These are phyloP conservation scores for Aspergillus luchuensis DNA, from an alignment of 2,329 filamentous ascomycete genomes.

Conservation along the genomic window DNA sequence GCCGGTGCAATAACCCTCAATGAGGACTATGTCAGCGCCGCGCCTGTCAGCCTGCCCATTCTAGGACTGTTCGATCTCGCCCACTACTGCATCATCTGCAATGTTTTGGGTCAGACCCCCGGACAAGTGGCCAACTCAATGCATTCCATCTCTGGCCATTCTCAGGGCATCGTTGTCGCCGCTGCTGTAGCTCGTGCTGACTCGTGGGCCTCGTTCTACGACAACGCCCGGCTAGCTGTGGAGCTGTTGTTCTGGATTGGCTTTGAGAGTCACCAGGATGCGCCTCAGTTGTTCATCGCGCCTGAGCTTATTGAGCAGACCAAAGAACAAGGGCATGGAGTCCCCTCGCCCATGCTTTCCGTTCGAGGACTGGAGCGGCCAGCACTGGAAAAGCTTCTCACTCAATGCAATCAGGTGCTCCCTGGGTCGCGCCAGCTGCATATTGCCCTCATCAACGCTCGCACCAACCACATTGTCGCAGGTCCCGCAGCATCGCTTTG, in stretches of 20 bases:
- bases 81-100: constrained; percentile 6
- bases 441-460: not conserved
- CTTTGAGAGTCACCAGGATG: constrained; percentile 29
- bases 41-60: constrained; percentile 42
- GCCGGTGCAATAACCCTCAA: constrained; percentile 28
- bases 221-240: constrained; percentile 29
- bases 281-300: constrained; percentile 12
- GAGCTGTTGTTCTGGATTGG: constrained; percentile 41
- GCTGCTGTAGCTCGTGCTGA: constrained; percentile 33
- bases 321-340: constrained; percentile 19
- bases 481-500: constrained; percentile 18
- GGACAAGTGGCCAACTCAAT: not conserved
- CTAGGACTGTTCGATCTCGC: constrained; percentile 36
- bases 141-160: constrained; percentile 31
- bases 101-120: not conserved
- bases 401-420: not conserved
- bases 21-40: constrained; percentile 35
- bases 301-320: constrained; percentile 19
- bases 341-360: not conserved
- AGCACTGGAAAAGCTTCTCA: not conserved
- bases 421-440: not conserved
- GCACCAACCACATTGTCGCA: constrained; percentile 21
- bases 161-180: constrained; percentile 42
- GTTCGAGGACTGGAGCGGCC: not conserved
- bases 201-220: constrained; percentile 36